Evolutionary conservation across 805 yeast genomes (phyloP).

Genomic region (Candida parachauliodes): DNA sequence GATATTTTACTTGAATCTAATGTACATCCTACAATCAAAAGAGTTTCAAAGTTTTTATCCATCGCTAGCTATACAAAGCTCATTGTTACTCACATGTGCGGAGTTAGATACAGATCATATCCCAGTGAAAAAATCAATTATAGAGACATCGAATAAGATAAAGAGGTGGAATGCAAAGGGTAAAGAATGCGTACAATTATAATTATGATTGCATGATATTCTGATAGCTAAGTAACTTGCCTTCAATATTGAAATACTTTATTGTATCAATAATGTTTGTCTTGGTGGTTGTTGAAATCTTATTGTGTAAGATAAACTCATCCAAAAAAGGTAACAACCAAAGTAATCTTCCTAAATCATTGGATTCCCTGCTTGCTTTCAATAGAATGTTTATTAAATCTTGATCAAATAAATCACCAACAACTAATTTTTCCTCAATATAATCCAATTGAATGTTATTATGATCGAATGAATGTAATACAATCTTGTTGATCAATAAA

Average conservation of each 20-base stretch:
- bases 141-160: background rate
- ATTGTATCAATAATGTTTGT: background rate
- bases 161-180: constrained; percentile 5
- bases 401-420: constrained; percentile 17
- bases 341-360: constrained; percentile 30
- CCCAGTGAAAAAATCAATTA: constrained; percentile 1
- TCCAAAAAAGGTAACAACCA: constrained; percentile 37
- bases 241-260: constrained; percentile 4
- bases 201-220: background rate
- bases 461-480: constrained; percentile 20
- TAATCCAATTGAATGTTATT: constrained; percentile 7
- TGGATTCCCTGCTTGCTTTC: constrained; percentile 20
- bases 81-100: constrained; percentile 4
- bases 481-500: constrained; percentile 27
- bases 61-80: constrained; percentile 1
- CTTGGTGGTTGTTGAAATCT: background rate
- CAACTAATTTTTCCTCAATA: constrained; percentile 5
- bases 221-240: constrained; percentile 5
- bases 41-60: constrained; percentile 4
- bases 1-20: constrained; percentile 3
- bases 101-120: constrained; percentile 1
- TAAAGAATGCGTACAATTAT: background rate
- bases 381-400: constrained; percentile 20
- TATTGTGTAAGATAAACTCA: constrained; percentile 11
- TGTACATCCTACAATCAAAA: constrained; percentile 3